Evolutionary conservation across 371 early-diverging fungal species (phyloP).

Genomic region (Thermomucor indicae-seudaticae): DNA sequence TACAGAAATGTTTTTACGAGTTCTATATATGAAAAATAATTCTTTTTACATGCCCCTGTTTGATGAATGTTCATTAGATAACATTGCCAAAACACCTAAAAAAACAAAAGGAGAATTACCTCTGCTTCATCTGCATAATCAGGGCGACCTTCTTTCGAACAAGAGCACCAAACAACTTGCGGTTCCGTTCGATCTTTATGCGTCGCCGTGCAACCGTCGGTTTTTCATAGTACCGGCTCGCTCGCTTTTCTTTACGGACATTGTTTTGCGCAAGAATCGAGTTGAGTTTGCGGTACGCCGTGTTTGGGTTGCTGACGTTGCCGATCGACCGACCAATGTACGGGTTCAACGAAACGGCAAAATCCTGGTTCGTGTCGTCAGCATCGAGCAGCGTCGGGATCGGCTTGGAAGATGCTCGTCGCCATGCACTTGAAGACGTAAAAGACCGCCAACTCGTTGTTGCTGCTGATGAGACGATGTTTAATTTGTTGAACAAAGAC

Average conservation of each 20-base stretch:
- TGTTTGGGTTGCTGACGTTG: constrained; percentile 32
- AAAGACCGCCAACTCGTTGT: too few species aligned
- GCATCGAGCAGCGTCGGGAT: too few species aligned
- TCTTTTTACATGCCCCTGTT: constrained; percentile 5
- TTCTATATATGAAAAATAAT: neutral
- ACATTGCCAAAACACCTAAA: neutral
- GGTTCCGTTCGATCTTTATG: constrained; percentile 42
- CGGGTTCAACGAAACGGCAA: constrained; percentile 18
- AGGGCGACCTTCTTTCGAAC: constrained; percentile 54
- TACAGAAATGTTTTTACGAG: neutral
- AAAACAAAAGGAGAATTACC: constrained; percentile 24
- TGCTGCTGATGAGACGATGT: too few species aligned
- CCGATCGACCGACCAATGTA: constrained; percentile 47
- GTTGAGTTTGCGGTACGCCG: constrained; percentile 40
- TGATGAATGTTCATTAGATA: neutral
- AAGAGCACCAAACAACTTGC: constrained; percentile 48
- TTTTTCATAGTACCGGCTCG: constrained; percentile 51
- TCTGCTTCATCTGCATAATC: constrained; percentile 59
- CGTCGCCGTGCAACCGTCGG: constrained; percentile 51
- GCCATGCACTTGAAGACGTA: too few species aligned
- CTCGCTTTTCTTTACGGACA: constrained; percentile 38
- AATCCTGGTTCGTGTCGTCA: neutral
- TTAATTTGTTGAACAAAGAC: too few species aligned
- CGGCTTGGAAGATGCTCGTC: too few species aligned
- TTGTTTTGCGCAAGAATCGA: constrained; percentile 42